A percentile compares a stretch with the other conserved stretches of the same genome.
Evolutionary conservation across 2,329 filamentous ascomycete species (phyloP).

Genomic region (Gyromitra esculenta): DNA sequence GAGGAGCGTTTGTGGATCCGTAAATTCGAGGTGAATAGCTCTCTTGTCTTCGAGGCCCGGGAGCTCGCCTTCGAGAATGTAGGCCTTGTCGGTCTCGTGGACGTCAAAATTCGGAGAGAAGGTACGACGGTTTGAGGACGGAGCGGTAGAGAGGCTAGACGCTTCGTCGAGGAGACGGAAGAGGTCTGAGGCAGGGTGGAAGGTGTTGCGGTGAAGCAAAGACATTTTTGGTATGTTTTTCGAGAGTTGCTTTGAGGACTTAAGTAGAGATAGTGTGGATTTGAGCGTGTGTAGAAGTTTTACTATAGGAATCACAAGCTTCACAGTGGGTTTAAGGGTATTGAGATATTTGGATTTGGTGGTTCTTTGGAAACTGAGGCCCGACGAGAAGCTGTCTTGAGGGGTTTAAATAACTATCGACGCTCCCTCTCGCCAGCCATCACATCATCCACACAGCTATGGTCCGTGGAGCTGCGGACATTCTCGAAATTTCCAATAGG

Average conservation of each 20-base stretch:
- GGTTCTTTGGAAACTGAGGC: neutral
- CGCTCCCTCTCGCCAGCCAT: neutral
- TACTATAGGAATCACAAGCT: neutral
- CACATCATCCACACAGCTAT: neutral
- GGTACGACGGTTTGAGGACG: neutral
- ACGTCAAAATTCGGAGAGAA: conserved; percentile 68
- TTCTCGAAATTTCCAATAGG: neutral
- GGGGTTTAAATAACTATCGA: neutral
- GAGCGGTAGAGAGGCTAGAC: neutral
- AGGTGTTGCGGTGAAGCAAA: conserved; percentile 21
- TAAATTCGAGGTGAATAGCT: conserved; percentile 76
- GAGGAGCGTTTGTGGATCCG: conserved; percentile 76
- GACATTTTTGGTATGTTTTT: conserved; percentile 7
- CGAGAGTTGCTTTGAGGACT: neutral
- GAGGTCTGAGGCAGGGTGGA: conserved; percentile 20
- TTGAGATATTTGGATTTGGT: neutral
- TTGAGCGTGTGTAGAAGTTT: neutral
- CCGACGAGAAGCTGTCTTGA: neutral
- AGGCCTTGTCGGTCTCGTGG: conserved; percentile 73
- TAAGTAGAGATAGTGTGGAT: neutral
- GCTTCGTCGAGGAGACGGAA: conserved; percentile 36
- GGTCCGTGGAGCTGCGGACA: neutral
- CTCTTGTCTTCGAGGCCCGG: conserved; percentile 76
- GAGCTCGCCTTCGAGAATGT: conserved; percentile 83
- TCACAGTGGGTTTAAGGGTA: neutral